Percentiles rank a stretch among this genome's conserved stretches.
Conservation (phyloP, 495 filamentous ascomycete species). For the Astrocystis sublimbata region DNA sequence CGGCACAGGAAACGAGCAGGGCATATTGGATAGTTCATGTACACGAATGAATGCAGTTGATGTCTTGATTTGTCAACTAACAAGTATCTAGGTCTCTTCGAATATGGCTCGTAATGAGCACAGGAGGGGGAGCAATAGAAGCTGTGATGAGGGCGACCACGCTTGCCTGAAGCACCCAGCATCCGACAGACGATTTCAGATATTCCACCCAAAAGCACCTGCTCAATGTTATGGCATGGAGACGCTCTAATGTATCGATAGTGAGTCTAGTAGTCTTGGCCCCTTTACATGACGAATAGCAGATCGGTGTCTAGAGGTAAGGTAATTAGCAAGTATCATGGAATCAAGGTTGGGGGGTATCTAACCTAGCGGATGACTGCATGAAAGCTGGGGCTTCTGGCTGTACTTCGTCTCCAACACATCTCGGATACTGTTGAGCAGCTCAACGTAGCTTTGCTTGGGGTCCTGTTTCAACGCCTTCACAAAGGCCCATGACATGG, state of each 20-base stretch:
- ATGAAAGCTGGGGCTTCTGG: constrained; percentile 95
- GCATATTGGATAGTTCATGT: too few relatives aligned
- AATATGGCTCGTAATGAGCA: too few relatives aligned
- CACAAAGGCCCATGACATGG: constrained; percentile 98
- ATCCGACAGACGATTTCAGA: too few relatives aligned
- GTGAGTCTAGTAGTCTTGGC: neutral
- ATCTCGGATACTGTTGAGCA: constrained; percentile 92
- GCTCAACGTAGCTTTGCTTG: constrained; percentile 91
- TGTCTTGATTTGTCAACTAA: too few relatives aligned
- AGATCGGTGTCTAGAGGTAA: constrained; percentile 41
- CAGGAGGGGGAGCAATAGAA: too few relatives aligned
- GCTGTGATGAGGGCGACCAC: too few relatives aligned
- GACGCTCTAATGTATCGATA: neutral
- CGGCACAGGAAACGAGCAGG: too few relatives aligned
- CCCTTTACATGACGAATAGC: constrained; percentile 49
- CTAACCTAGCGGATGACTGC: constrained; percentile 92
- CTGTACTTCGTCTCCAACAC: constrained; percentile 82
- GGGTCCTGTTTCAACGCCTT: constrained; percentile 86
- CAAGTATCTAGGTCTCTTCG: too few relatives aligned
- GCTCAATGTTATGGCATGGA: too few relatives aligned
- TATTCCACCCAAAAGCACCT: too few relatives aligned
- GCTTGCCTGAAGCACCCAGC: too few relatives aligned
- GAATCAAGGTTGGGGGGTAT: constrained; percentile 20
- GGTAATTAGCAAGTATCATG: constrained; percentile 15
- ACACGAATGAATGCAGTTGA: too few relatives aligned